Evolutionary conservation across 2,329 filamentous ascomycete genomes (phyloP).

Genomic region (Colletotrichum sp.): DNA sequence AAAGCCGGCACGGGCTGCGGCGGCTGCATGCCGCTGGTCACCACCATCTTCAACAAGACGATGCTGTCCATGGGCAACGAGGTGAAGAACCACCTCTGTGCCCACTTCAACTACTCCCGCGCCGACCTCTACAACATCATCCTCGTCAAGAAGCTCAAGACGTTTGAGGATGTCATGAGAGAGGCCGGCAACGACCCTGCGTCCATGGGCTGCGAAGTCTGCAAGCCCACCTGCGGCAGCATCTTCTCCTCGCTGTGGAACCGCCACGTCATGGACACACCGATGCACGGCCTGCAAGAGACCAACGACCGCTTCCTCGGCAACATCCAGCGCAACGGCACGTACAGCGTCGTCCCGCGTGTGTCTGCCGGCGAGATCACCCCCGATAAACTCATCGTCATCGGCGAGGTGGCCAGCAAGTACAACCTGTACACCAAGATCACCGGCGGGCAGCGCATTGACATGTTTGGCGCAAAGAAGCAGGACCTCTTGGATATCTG

Average conservation of each 20-base stretch:
- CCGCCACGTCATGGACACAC: constrained; percentile 76
- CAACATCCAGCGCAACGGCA: constrained; percentile 92
- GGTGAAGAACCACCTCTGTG: constrained; percentile 84
- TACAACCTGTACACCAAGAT: constrained; percentile 90
- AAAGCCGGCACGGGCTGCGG: constrained; percentile 92
- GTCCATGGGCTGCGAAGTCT: constrained; percentile 84
- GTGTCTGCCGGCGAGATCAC: constrained; percentile 88
- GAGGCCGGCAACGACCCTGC: constrained; percentile 73
- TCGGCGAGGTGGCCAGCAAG: constrained; percentile 84
- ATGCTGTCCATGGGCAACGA: constrained; percentile 87
- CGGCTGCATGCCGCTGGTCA: constrained; percentile 87
- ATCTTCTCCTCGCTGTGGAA: constrained; percentile 87
- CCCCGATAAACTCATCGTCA: constrained; percentile 81
- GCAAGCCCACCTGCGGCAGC: constrained; percentile 82
- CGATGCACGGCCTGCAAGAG: constrained; percentile 79
- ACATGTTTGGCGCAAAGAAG: constrained; percentile 91
- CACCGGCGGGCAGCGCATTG: constrained; percentile 89
- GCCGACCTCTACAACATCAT: constrained; percentile 91
- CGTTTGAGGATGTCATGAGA: constrained; percentile 78
- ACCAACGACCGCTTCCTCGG: constrained; percentile 89
- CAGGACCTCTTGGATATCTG: constrained; percentile 85
- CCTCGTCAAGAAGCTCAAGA: constrained; percentile 78
- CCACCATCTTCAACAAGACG: constrained; percentile 87
- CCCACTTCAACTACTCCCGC: constrained; percentile 83
- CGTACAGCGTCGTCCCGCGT: constrained; percentile 86